Conservation (phyloP, 768 basidiomycete genomes). For the Hericium rajendrae region DNA sequence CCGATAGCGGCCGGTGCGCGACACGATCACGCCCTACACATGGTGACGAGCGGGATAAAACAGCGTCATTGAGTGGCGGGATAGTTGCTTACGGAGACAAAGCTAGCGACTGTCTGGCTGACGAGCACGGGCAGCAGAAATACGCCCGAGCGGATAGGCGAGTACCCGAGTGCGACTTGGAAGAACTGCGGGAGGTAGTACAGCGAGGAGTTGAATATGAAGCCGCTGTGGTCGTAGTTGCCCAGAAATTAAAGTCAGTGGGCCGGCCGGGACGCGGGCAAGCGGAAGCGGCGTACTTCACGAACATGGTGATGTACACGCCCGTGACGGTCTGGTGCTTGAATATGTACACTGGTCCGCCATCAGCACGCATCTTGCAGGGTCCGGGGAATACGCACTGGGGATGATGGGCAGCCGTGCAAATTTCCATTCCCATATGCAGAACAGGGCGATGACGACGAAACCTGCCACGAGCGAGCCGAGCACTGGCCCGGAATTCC, state of each 20-base stretch:
- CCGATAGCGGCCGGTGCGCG: neutral
- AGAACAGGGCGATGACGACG: constrained; percentile 45
- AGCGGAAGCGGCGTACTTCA: constrained; percentile 34
- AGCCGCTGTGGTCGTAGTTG: constrained; percentile 29
- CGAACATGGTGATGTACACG: constrained; percentile 60
- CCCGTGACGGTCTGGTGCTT: constrained; percentile 54
- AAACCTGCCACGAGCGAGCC: constrained; percentile 15
- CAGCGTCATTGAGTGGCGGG: neutral
- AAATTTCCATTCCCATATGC: constrained; percentile 65
- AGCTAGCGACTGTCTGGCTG: constrained; percentile 51
- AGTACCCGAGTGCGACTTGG: constrained; percentile 60
- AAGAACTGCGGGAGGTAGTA: constrained; percentile 73
- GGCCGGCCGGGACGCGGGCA: neutral
- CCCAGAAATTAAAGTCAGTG: neutral
- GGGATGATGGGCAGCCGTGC: constrained; percentile 66
- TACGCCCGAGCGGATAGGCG: constrained; percentile 52
- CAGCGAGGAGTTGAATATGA: constrained; percentile 52
- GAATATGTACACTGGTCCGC: constrained; percentile 56
- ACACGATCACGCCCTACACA: neutral
- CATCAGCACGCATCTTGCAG: neutral
- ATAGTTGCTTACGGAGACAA: constrained; percentile 29
- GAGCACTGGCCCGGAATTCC: neutral
- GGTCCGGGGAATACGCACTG: constrained; percentile 28
- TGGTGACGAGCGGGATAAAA: neutral
- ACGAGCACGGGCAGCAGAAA: constrained; percentile 64